Percentiles rank a stretch among this genome's conserved stretches.
Conservation (phyloP, 192 early-diverging fungal species). For the Cladochytrium replicatum region DNA sequence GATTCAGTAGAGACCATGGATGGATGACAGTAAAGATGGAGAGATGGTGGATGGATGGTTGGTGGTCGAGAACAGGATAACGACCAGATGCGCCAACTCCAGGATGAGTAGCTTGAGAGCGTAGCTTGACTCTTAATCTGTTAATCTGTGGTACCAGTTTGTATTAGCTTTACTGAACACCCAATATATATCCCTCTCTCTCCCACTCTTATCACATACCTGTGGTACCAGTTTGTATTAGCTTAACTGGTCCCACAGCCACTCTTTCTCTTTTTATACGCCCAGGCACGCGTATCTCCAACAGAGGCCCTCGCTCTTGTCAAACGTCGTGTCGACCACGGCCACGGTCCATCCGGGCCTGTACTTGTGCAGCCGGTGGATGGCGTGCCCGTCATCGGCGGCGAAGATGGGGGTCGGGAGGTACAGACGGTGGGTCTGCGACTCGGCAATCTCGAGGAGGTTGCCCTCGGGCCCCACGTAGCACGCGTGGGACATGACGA, state of each 20-base stretch:
- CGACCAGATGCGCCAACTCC: no score
- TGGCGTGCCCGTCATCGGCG: constrained; percentile 66
- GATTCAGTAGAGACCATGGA: no score
- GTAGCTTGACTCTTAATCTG: constrained; percentile 88
- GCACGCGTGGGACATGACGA: constrained; percentile 95
- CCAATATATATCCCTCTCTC: no score
- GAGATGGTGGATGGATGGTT: no score
- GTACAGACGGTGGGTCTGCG: constrained; percentile 67
- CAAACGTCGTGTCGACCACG: constrained; percentile 82
- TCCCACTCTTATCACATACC: no score
- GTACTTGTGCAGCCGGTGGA: constrained; percentile 57
- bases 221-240: constrained; percentile 51
- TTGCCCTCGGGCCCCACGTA: constrained; percentile 93
- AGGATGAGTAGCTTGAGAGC: no score
- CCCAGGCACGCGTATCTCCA: constrained; percentile 69
- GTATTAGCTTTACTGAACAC: constrained; percentile 71
- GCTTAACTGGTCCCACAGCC: constrained; percentile 81
- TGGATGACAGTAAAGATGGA: no score
- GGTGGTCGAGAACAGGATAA: no score
- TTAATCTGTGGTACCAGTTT: constrained; percentile 68
- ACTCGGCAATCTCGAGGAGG: constrained; percentile 71
- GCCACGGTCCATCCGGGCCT: constrained; percentile 67
- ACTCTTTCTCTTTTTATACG: no score
- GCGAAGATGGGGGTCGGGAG: constrained; percentile 85
- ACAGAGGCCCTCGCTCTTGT: constrained; percentile 60